Conservation (phyloP, 495 filamentous ascomycete genomes). For the Friedmanniomyces simplex region DNA sequence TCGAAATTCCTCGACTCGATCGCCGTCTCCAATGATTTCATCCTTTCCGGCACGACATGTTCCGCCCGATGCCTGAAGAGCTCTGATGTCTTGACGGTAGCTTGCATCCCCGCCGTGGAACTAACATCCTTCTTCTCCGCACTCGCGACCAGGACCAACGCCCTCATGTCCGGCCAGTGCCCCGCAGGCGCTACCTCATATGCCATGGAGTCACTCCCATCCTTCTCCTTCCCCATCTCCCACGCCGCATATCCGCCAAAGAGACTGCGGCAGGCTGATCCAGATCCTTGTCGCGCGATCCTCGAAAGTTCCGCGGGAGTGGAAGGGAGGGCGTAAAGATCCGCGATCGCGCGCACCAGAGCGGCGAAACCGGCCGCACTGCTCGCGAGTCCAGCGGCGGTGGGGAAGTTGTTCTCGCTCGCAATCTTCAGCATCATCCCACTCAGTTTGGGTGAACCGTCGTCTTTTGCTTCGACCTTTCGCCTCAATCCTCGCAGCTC, state of each 20-base stretch:
- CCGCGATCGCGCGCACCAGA: constrained; percentile 80
- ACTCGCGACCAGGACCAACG: constrained; percentile 77
- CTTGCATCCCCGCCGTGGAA: constrained; percentile 90
- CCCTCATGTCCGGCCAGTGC: constrained; percentile 94
- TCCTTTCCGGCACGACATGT: constrained; percentile 67
- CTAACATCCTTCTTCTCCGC: constrained; percentile 91
- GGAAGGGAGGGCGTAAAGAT: constrained; percentile 75
- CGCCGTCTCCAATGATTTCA: constrained; percentile 78
- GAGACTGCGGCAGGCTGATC: constrained; percentile 81
- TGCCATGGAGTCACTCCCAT: constrained; percentile 76
- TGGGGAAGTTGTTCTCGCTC: constrained; percentile 97
- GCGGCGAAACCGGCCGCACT: constrained; percentile 93
- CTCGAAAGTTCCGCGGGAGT: constrained; percentile 68
- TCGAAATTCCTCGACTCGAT: constrained; percentile 69
- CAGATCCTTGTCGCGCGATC: constrained; percentile 91
- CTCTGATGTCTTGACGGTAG: constrained; percentile 75
- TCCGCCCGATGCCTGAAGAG: constrained; percentile 66
- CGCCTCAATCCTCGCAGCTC: constrained; percentile 69
- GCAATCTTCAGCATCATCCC: constrained; percentile 66
- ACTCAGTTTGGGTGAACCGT: constrained; percentile 67
- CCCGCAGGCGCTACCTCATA: constrained; percentile 72
- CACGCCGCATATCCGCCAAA: constrained; percentile 96
- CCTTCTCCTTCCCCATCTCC: constrained; percentile 58
- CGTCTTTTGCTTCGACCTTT: constrained; percentile 57
- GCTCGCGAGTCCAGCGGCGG: constrained; percentile 87